These are phyloP conservation scores for Haplographium delicatum DNA, from an alignment of 495 filamentous ascomycete genomes.

Conservation along the genomic window DNA sequence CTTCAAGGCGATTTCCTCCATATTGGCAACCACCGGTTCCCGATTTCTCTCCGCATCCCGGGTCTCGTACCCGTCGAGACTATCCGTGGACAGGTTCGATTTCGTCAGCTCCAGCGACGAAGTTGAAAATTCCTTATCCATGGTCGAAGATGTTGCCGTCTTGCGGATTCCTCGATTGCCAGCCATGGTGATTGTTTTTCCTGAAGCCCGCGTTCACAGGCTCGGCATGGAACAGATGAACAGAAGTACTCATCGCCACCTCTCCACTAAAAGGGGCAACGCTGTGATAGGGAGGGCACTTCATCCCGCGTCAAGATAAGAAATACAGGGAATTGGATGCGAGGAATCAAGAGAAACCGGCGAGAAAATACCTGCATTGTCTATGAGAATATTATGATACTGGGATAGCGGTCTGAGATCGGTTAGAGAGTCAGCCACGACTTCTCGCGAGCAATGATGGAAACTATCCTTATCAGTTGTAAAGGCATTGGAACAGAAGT, in stretches of 20 bases:
- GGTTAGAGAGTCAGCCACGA: neutral
- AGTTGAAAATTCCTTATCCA: neutral
- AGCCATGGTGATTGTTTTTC: neutral
- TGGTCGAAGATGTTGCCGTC: neutral
- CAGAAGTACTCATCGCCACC: neutral
- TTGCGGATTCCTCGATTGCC: neutral
- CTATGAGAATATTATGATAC: neutral
- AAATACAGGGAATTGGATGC: neutral
- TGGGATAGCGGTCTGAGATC: neutral
- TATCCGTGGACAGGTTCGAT: neutral
- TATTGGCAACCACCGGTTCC: conserved; percentile 1
- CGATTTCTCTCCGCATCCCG: neutral
- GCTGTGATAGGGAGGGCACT: neutral
- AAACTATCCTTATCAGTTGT: neutral
- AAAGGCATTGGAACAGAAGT: conserved; percentile 1
- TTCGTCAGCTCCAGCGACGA: neutral
- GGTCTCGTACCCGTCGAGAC: neutral
- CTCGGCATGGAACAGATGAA: neutral
- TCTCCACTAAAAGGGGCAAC: neutral
- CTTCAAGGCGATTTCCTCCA: conserved; percentile 7
- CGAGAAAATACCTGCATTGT: neutral
- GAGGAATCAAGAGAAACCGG: neutral
- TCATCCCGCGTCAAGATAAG: neutral
- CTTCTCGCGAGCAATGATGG: neutral
- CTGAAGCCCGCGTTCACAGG: neutral